Conservation (phyloP, 2,329 filamentous ascomycete species). For the Pseudodiploospora longispora region DNA sequence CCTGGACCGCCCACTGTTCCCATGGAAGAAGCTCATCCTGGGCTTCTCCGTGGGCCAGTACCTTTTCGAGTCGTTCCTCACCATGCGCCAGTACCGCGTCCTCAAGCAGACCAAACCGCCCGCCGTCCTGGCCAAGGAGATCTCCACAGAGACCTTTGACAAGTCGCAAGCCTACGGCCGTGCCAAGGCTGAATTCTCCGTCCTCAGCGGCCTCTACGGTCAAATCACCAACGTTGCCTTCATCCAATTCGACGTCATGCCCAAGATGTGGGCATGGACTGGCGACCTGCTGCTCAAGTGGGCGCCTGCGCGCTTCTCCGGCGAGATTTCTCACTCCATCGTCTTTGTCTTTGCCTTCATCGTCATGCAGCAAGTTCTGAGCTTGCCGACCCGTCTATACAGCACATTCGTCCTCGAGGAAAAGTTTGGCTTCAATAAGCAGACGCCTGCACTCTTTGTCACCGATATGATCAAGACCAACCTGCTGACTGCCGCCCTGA, state of each 20-base stretch:
- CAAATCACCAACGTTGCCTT: slow-evolving; percentile 84
- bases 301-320: slow-evolving; percentile 70
- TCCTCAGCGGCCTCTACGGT: slow-evolving; percentile 72
- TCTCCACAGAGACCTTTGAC: slow-evolving; percentile 84
- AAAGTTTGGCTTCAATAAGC: slow-evolving; percentile 98
- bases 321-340: slow-evolving; percentile 90
- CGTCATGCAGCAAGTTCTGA: slow-evolving; percentile 69
- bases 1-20: slow-evolving; percentile 87
- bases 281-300: slow-evolving; percentile 67
- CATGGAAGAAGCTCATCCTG: slow-evolving; percentile 94
- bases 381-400: slow-evolving; percentile 78
- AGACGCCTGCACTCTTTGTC: slow-evolving; percentile 80
- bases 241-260: slow-evolving; percentile 84
- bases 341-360: slow-evolving; percentile 86
- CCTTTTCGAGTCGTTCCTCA: slow-evolving; percentile 81
- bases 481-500: slow-evolving; percentile 68
- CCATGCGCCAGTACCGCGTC: slow-evolving; percentile 81
- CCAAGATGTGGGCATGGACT: slow-evolving; percentile 79
- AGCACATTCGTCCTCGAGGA: slow-evolving; percentile 94
- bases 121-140: slow-evolving; percentile 79
- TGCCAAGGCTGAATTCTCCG: slow-evolving; percentile 85
- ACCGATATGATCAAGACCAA: slow-evolving; percentile 90
- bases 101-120: slow-evolving; percentile 73
- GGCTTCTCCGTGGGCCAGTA: slow-evolving; percentile 92
- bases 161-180: slow-evolving; percentile 95